These are phyloP conservation scores for Linnemannia hyalina DNA, from an alignment of 192 early-diverging fungal species.

Conservation along the genomic window DNA sequence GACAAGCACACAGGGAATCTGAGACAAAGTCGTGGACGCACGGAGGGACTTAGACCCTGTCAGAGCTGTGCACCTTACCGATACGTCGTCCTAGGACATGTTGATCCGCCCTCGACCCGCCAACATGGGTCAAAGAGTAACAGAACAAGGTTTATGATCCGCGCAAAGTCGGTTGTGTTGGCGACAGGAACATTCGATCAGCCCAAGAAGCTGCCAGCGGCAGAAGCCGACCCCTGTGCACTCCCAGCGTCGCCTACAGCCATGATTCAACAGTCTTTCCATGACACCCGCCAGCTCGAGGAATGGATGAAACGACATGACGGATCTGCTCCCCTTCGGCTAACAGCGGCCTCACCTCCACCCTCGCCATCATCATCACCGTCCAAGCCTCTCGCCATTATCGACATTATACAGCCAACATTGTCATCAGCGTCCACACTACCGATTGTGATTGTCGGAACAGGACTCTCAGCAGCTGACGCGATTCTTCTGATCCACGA, in stretches of 20 bases:
- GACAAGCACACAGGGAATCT: background rate
- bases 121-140: background rate
- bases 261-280: constrained; percentile 47
- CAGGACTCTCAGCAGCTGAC: constrained; percentile 52
- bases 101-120: background rate
- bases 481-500: constrained; percentile 49
- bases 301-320: constrained; percentile 45
- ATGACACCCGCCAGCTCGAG: constrained; percentile 50
- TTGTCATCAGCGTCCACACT: background rate
- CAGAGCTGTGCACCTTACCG: constrained; percentile 22
- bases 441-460: constrained; percentile 51
- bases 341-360: constrained; percentile 10
- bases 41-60: constrained; percentile 1
- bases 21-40: background rate
- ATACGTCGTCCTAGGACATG: constrained; percentile 40
- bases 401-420: background rate
- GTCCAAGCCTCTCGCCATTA: background rate
- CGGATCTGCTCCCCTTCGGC: background rate
- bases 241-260: constrained; percentile 11
- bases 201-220: constrained; percentile 47
- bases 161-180: constrained; percentile 33
- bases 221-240: constrained; percentile 28
- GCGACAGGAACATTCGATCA: constrained; percentile 54
- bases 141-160: constrained; percentile 35
- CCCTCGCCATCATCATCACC: constrained; percentile 11